Base-by-base conservation (phyloP, 192 early-diverging fungal species). In the Rhizophagus clarus region DNA sequence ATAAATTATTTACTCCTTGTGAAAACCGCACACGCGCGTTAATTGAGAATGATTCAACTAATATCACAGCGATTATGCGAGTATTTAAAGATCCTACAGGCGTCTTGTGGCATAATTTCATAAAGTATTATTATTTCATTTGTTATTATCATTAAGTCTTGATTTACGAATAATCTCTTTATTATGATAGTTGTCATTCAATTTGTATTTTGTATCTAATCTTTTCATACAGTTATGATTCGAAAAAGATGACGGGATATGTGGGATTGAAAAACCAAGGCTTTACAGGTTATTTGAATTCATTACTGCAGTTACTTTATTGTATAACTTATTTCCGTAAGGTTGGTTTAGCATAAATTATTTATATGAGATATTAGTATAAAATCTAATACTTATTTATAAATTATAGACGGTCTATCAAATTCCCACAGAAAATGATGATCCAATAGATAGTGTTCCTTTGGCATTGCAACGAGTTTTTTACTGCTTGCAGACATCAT, bases 211-310 rank as follows among this genome's bases (percentile, higher is more conserved):
- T 76, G 61, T 63, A 26, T 49, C 63, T 76, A 76, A 76, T 60
- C 74, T 76, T 31, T 76, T 49, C 74, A 76, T 76, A 61, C 34
- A 93, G 92, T 81, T 97, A 95, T 86, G 94, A 96, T 82, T 98
- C 98, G 31, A 95, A 95, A 83, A 89, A 90, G 73, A 88, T 91
- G 82, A 97, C 97, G 40, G 98, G 98, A 20, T 96, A 88, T 84
- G 95, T 98, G 32, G 98, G 97, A 1, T 85, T 99, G 74, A 94
- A 94, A 78, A 99, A 99, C 83, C 98, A 98, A 84, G 98, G 97
- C 24, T 96, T 96, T 2, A 99, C 98, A 0, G 97, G 98, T 87
- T 99, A 99, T 83, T 96, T 99, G 96, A 99, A 98, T 88, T 98
- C 98, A 71, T 88, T 98, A 24, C 88, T 99, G 56, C 98, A 99